Evolutionary conservation across 2,329 filamentous ascomycete genomes (phyloP), one percentile per base, ranked within the genome.

Genomic region (Aureobasidium sp.): DNA sequence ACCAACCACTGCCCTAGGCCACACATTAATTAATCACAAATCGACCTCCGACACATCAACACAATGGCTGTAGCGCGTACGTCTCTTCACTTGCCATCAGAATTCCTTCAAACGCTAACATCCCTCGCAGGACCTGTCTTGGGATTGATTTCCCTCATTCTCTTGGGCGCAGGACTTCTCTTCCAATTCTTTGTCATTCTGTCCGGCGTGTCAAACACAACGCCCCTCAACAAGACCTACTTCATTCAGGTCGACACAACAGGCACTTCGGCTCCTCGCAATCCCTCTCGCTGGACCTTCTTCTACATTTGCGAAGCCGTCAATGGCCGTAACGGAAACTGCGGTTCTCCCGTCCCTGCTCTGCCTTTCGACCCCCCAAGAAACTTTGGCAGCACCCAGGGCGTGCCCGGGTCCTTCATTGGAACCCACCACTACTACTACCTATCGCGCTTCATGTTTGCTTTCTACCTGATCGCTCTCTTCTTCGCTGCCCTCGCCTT

Each of bases 401-500:
- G 81, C 63, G 74, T 87, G 1, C 85, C 85, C 1, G 50, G 70
- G 35, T 68, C 74, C 35, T 85, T 88, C 66, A 71, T 83, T 59
- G 79, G 79, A 79, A 76, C 77, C 11, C 79, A 85, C 67, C 83
- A 79, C 65, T 96, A 86, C 79, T 97, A 82, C 78, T 90, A 91
- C 76, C 81, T 94, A 71, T 95, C 91, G 78, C 85, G 93, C 44
- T 96, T 97, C 78, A 88, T 90, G 74, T 97, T 93, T 83, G 90
- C 92, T 40, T 94, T 96, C 75, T 89, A 89, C 78, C 79, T 97
- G 62, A 87, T 97, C 67, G 85, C 86, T 19, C 82, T 97, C 40
- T 85, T 96, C 79, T 94, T 96, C 73, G 83, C 84, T 65, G 80
- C 83, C 52, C 61, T 85, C 29, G 84, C 87, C 64, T 85, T 92